phyloP scores from a whole-genome alignment of 2,329 filamentous ascomycete genomes.

The Diaporthe sp. region DNA sequence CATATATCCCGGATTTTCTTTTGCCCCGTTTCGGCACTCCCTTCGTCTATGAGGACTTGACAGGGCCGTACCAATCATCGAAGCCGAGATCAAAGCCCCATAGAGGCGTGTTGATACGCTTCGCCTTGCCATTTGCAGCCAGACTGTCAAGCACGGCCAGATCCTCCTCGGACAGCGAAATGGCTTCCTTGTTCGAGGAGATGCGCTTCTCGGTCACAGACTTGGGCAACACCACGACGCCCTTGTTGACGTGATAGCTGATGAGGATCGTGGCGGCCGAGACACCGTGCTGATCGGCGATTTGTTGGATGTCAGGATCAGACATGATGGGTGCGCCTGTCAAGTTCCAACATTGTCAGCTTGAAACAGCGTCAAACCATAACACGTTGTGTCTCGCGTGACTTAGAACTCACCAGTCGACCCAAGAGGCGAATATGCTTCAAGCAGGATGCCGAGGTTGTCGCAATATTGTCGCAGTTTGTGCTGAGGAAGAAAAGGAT shows the following conservation, averaged over 20 bases:
- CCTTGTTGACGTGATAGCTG: constrained; percentile 45
- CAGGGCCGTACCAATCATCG: constrained; percentile 56
- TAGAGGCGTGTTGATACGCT: constrained; percentile 52
- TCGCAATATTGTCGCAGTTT: constrained; percentile 53
- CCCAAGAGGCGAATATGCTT: constrained; percentile 53
- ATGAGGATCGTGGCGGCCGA: constrained; percentile 45
- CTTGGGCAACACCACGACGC: constrained; percentile 44
- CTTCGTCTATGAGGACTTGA: neutral
- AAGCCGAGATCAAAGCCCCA: constrained; percentile 50
- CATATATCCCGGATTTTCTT: constrained; percentile 36
- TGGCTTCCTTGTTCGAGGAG: constrained; percentile 41
- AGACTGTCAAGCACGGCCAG: constrained; percentile 41
- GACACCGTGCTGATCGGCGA: constrained; percentile 42
- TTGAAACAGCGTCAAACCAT: neutral
- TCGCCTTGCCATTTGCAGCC: constrained; percentile 50
- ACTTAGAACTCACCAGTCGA: constrained; percentile 4
- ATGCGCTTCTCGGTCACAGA: constrained; percentile 45
- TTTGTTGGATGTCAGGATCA: constrained; percentile 37
- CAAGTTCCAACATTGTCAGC: neutral
- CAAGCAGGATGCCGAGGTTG: constrained; percentile 52
- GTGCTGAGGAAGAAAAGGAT: constrained; percentile 55
- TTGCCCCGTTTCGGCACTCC: no score
- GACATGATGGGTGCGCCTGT: constrained; percentile 32
- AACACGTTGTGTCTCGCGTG: neutral
- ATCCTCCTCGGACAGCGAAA: constrained; percentile 42